Evolutionary conservation across 768 basidiomycete genomes (phyloP), one percentile per base, ranked within the genome.

Genomic region (Auriscalpium microsporum): DNA sequence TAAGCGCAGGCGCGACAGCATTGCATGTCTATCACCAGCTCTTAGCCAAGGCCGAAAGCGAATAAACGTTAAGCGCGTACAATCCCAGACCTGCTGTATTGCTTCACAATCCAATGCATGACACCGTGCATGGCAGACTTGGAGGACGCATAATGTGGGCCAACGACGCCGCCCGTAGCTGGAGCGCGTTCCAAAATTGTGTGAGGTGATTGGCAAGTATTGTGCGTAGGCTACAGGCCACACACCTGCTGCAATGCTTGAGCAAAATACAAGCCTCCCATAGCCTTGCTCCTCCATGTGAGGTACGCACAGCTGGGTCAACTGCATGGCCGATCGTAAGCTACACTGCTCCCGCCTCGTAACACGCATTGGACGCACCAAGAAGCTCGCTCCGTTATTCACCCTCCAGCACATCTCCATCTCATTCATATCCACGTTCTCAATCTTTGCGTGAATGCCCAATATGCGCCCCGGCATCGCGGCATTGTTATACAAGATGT

Each of bases 131-230:
- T 59, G 2, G 78, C 80, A 2, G 78, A 73, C 56, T 81, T 81
- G 0, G 79, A 79, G 0, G 78, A 79, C 7, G 80, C 78, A 53
- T 81, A 80, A 55, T 81, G 80, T 0, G 80, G 79, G 0, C 80
- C 80, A 45, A 81, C 69, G 1, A 80, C 75, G 1, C 80, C 80
- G 11, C 79, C 80, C 23, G 72, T 77, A 2, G 75, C 77, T 69
- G 42, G 4, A 19, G 33, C 13, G 16, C 8, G 8, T 16, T 10
- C 19, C 28, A 55, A 13, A 14, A 5, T 40, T 14, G 38, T 10
- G 21, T 11, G 37, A 38, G 46, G n/a, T n/a, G n/a, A 11, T 13
- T 38, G 19, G 47, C 19, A 19, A 28, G 19, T 21, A 51, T 36
- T 8, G 17, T 8, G 10, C 8, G n/a, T 4, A 36, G n/a, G 17